These are phyloP conservation scores for Ophiostoma pallidulum DNA, from an alignment of 2,329 filamentous ascomycete genomes.

Conservation along the genomic window DNA sequence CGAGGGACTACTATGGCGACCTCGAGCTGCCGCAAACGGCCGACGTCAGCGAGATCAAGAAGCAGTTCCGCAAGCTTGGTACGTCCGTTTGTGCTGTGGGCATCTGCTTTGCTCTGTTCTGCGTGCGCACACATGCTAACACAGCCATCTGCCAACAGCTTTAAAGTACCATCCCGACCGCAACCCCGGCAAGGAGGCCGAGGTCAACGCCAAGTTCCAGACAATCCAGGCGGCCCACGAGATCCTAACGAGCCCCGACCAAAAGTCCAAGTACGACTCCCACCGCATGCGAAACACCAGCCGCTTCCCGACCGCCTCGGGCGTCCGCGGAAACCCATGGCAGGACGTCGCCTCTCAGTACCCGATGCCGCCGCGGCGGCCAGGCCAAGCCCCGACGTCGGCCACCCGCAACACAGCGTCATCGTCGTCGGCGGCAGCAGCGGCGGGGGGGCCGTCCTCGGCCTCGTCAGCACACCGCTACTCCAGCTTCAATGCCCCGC, in stretches of 20 bases:
- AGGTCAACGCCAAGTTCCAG: slow-evolving; percentile 75
- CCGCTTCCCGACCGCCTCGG: slow-evolving; percentile 40
- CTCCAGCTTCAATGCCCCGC: slow-evolving; percentile 16
- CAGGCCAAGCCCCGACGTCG: slow-evolving; percentile 17
- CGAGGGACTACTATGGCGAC: slow-evolving; percentile 75
- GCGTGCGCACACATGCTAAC: neutral
- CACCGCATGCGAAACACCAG: slow-evolving; percentile 28
- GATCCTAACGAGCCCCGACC: slow-evolving; percentile 46
- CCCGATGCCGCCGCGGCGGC: slow-evolving; percentile 33
- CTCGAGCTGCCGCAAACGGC: slow-evolving; percentile 61
- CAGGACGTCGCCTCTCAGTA: slow-evolving; percentile 39
- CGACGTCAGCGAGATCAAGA: slow-evolving; percentile 68
- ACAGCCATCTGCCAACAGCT: slow-evolving; percentile 36
- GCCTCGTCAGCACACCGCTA: slow-evolving; percentile 19
- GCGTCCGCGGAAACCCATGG: slow-evolving; percentile 50
- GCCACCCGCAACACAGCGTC: slow-evolving; percentile 10
- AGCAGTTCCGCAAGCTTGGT: slow-evolving; percentile 78
- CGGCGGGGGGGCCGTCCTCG: slow-evolving; percentile 15
- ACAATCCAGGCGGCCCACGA: slow-evolving; percentile 81
- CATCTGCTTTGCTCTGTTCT: neutral
- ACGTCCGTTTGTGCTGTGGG: slow-evolving; percentile 10
- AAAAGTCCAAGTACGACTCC: slow-evolving; percentile 45
- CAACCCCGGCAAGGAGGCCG: slow-evolving; percentile 71
- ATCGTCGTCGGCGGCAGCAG: slow-evolving; percentile 12
- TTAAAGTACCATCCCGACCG: slow-evolving; percentile 83